A percentile compares a stretch with the other conserved stretches of the same genome.
phyloP scores from a whole-genome alignment of 73 alveolate species.

The Symbiodinium pilosum region DNA sequence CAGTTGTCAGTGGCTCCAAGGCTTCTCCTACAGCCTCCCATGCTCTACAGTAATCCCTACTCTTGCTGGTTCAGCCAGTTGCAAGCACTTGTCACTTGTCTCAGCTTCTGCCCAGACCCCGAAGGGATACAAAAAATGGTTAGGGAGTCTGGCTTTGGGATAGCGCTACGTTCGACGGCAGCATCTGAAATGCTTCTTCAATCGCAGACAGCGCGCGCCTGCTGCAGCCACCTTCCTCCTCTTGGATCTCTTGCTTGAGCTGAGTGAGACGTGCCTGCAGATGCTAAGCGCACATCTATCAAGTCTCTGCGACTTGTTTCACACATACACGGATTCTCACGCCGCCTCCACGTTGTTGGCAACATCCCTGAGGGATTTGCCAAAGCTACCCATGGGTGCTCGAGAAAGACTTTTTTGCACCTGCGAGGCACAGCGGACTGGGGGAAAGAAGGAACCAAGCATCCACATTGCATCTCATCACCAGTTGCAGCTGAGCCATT shows the following conservation, averaged over 20 bases:
- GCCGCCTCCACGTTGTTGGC: constrained; percentile 37
- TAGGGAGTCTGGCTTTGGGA: neutral
- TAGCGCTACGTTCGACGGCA: too few species aligned
- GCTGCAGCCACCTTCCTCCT: constrained; percentile 52
- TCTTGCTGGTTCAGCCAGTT: too few species aligned
- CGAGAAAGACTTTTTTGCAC: constrained; percentile 75
- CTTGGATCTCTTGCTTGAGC: constrained; percentile 91
- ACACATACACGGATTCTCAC: too few species aligned
- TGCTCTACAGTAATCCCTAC: too few species aligned
- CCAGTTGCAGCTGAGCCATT: too few species aligned
- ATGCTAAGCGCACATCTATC: too few species aligned
- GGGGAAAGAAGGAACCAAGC: too few species aligned
- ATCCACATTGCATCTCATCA: too few species aligned
- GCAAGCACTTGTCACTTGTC: too few species aligned
- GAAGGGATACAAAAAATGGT: neutral
- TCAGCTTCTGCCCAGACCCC: neutral
- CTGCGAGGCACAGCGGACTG: constrained; percentile 36
- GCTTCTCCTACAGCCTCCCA: too few species aligned
- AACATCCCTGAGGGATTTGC: constrained; percentile 46
- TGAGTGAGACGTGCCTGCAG: constrained; percentile 83
- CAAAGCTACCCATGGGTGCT: constrained; percentile 35
- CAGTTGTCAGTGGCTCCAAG: too few species aligned
- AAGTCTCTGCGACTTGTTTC: neutral
- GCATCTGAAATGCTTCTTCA: too few species aligned
- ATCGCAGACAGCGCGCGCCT: neutral